Conservation (phyloP, 2,329 filamentous ascomycete genomes). For the Fulvia fulva region DNA sequence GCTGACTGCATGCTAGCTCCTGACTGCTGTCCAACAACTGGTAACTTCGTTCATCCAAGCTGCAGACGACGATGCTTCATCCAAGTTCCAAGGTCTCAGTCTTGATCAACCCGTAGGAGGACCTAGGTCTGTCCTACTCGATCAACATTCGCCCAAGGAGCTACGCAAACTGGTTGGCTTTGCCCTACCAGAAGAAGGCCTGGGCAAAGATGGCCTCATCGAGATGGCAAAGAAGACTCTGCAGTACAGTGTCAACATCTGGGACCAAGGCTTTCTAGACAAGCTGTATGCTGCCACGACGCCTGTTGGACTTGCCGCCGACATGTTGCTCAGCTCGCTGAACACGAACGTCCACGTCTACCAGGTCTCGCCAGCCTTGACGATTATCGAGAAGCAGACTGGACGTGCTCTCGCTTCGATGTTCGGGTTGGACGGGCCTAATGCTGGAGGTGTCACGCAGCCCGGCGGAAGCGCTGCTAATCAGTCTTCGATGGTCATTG, state of each 20-base stretch:
- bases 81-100: constrained; percentile 54
- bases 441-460: constrained; percentile 67
- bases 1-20: constrained; percentile 49
- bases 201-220: constrained; percentile 43
- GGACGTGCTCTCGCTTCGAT: constrained; percentile 66
- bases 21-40: constrained; percentile 62
- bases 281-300: constrained; percentile 92
- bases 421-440: constrained; percentile 69
- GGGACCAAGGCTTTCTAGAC: constrained; percentile 93
- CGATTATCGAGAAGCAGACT: constrained; percentile 81
- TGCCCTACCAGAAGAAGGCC: constrained; percentile 34
- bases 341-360: constrained; percentile 97
- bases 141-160: constrained; percentile 43
- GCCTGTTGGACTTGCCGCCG: constrained; percentile 77
- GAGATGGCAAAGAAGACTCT: constrained; percentile 63
- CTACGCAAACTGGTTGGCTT: constrained; percentile 40
- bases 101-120: constrained; percentile 60
- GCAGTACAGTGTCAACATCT: constrained; percentile 92
- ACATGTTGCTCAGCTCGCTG: constrained; percentile 76
- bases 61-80: constrained; percentile 62
- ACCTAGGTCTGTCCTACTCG: constrained; percentile 42
- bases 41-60: constrained; percentile 67
- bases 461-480: constrained; percentile 85
- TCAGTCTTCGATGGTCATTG: constrained; percentile 77
- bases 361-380: constrained; percentile 84